phyloP scores from a whole-genome alignment of 305 asterid genomes.

The Fraxinus sp. region DNA sequence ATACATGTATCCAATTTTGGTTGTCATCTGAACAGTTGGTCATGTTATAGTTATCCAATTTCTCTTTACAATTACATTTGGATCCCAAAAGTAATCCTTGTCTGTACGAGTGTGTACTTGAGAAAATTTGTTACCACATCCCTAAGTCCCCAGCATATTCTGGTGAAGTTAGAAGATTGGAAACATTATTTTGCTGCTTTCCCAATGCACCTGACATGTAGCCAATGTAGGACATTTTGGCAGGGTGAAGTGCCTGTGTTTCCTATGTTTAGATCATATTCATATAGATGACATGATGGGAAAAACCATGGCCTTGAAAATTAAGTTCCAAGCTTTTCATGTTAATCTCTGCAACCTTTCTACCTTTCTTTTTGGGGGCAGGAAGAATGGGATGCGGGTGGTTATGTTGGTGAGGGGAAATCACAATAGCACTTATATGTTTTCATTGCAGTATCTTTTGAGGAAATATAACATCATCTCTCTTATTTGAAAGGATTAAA shows the following conservation, averaged over 20 bases:
- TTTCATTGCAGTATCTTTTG: neutral
- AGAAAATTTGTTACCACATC: neutral
- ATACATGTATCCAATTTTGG: neutral
- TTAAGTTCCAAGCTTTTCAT: neutral
- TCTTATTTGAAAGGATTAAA: neutral
- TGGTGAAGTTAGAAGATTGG: neutral
- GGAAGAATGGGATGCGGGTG: neutral
- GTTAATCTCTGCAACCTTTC: neutral
- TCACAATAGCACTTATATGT: neutral
- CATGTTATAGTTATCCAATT: neutral
- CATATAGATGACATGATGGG: neutral
- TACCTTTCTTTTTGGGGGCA: neutral
- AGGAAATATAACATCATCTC: neutral
- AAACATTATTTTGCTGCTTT: neutral
- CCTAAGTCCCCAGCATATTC: neutral
- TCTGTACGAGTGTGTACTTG: neutral
- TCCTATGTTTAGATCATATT: neutral
- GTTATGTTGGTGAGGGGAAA: neutral
- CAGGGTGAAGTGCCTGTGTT: neutral
- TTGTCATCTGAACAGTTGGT: neutral
- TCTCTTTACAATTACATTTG: neutral
- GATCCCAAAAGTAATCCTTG: neutral
- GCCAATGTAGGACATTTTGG: neutral
- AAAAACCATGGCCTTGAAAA: neutral
- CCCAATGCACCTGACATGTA: neutral